Evolutionary conservation across 192 early-diverging fungal genomes (phyloP), one percentile per base, ranked within the genome.

Genomic region (Coemansia sp.): DNA sequence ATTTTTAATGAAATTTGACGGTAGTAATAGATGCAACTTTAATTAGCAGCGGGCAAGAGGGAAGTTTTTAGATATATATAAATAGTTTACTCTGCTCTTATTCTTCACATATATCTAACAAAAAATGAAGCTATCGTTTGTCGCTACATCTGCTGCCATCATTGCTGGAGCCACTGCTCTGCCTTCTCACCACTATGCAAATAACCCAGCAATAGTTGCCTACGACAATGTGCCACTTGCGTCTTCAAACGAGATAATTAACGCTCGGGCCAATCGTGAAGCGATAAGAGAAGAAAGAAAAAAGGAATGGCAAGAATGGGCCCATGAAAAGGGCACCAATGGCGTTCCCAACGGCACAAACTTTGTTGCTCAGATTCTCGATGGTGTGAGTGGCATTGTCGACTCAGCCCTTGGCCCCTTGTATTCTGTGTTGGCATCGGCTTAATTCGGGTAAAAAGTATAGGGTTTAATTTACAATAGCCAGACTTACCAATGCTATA

Each of bases 331-430:
- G 39, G 66, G 62, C 36, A 34, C 59, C 10, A 69, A 76, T 42
- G 73, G 73, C 14, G 55, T 62, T 6, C 51, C 66, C 11, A 76
- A 76, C 40, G 73, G 73, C 12, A 55, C 66, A 18, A 69, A 62
- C 51, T 76, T 76, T 69, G 62, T 76, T 20, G 20, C 41, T 11
- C 58, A 69, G 12, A 56, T 76, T 38, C 62, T 76, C 10, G 51
- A 64, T 48, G 73, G 73, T 9, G 73, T 76, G 28, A 69, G 73
- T 49, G 73, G 73, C 38, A 76, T 76, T 56, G 66, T 76, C 23
- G 73, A 76, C 15, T 76, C 73, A 10, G 73, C 73, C 7, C 58
- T 76, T 17, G 73, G 73, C 58, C 73, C 73, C 9, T 53, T 76
- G 9, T 76, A 76, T 56, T 64, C 66, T 28, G 18, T 76, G 23